Conservation (phyloP, 139 green algal species). For the Tetradesmus obliquus region DNA sequence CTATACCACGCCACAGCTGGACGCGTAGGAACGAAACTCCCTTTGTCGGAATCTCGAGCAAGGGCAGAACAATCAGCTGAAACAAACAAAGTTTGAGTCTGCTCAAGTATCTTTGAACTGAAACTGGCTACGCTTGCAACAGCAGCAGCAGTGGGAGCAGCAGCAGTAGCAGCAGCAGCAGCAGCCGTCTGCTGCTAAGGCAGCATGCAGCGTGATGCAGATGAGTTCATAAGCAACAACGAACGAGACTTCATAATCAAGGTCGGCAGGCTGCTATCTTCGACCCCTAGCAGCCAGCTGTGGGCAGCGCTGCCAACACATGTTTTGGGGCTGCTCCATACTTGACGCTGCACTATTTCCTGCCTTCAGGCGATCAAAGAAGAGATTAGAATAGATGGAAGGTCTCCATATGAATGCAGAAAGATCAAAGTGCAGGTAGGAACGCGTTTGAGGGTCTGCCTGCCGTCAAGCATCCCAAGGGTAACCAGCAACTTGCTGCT, state of each 20-base stretch:
- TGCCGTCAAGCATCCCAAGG: too few species aligned
- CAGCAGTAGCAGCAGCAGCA: neutral
- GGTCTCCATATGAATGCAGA: slow-evolving; percentile 57
- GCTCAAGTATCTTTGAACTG: too few species aligned
- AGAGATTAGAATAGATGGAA: slow-evolving; percentile 64
- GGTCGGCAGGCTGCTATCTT: slow-evolving; percentile 33
- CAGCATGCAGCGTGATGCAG: slow-evolving; percentile 47
- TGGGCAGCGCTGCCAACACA: neutral
- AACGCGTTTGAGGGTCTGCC: too few species aligned
- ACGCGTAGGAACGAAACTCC: too few species aligned
- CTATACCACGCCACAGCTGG: too few species aligned
- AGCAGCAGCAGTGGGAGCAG: neutral
- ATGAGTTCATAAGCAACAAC: slow-evolving; percentile 69
- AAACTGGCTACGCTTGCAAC: neutral
- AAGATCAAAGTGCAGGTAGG: slow-evolving; percentile 49
- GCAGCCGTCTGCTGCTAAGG: neutral
- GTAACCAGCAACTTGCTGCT: neutral
- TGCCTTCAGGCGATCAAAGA: slow-evolving; percentile 61
- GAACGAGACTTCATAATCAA: slow-evolving; percentile 79
- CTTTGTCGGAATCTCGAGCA: too few species aligned
- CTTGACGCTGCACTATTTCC: neutral
- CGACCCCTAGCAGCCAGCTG: neutral
- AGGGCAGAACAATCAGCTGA: too few species aligned
- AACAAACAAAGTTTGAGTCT: too few species aligned
- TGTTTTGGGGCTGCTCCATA: neutral